Percentiles rank a stretch among this genome's conserved stretches.
Evolutionary conservation across 75 land plant genomes (phyloP).

Genomic region (Selaginella moellendorffii): DNA sequence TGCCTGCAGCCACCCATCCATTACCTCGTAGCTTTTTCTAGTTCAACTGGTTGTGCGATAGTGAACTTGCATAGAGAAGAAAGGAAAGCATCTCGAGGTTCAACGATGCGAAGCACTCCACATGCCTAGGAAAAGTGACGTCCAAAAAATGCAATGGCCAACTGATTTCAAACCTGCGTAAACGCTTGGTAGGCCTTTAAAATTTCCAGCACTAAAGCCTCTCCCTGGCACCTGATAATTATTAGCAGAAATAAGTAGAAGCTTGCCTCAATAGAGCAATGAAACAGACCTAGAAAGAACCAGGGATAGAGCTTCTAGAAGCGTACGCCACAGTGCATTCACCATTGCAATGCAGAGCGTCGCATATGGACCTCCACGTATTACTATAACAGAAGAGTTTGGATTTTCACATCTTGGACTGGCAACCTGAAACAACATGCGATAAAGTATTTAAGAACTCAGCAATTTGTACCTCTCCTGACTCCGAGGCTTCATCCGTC

Average conservation of each 20-base stretch:
- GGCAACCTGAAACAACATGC: slow-evolving; percentile 69
- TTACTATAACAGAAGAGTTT: slow-evolving; percentile 10
- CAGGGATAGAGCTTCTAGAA: slow-evolving; percentile 75
- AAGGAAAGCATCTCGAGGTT: slow-evolving; percentile 84
- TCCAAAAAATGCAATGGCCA: not conserved
- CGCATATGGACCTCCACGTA: slow-evolving; percentile 37
- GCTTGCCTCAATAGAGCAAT: not conserved
- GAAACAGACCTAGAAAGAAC: slow-evolving; percentile 86
- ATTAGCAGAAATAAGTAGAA: not conserved
- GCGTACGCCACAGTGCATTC: slow-evolving; percentile 73
- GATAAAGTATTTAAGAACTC: too few species aligned
- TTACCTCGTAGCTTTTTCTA: not conserved
- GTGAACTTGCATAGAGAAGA: slow-evolving; percentile 92
- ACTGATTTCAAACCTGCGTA: slow-evolving; percentile 48
- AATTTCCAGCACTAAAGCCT: slow-evolving; percentile 80
- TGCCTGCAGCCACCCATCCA: not conserved
- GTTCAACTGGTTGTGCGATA: slow-evolving; percentile 44
- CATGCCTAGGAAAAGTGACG: slow-evolving; percentile 54
- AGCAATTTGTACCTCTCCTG: slow-evolving; percentile 49
- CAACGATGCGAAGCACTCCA: slow-evolving; percentile 79
- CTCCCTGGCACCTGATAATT: slow-evolving; percentile 73
- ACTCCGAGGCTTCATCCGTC: slow-evolving; percentile 88
- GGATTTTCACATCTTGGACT: slow-evolving; percentile 52
- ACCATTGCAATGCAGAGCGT: slow-evolving; percentile 70
- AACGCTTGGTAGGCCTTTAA: slow-evolving; percentile 96